A percentile compares a stretch with the other conserved stretches of the same genome.
phyloP scores from a whole-genome alignment of 2,329 filamentous ascomycete species.

The Talaromyces sp. region DNA sequence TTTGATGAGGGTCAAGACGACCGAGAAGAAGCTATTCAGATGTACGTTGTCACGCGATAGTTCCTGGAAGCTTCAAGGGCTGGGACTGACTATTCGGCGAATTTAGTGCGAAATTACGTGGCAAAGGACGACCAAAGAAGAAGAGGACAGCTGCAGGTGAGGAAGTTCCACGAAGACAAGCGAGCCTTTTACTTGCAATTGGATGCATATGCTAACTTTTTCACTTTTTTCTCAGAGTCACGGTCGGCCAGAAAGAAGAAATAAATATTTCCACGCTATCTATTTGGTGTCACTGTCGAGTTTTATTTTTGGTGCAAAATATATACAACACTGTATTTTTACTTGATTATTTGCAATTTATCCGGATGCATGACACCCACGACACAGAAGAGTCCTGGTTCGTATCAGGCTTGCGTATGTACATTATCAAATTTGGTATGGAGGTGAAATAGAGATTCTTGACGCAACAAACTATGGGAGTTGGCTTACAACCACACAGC shows the following conservation, averaged over 20 bases:
- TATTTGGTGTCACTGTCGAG: not conserved
- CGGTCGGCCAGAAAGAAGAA: slow-evolving; percentile 27
- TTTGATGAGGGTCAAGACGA: slow-evolving; percentile 75
- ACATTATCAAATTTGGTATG: not conserved
- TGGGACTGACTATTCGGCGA: slow-evolving; percentile 24
- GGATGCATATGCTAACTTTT: not conserved
- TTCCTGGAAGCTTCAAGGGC: not conserved
- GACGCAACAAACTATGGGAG: not conserved
- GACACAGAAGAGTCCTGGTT: not conserved
- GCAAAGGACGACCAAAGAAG: slow-evolving; percentile 87
- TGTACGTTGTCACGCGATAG: slow-evolving; percentile 42
- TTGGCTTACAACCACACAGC: not conserved
- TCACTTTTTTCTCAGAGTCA: slow-evolving; percentile 19
- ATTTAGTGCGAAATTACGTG: slow-evolving; percentile 65
- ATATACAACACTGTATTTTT: not conserved
- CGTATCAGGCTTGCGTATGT: not conserved
- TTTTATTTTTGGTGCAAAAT: not conserved
- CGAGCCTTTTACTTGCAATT: not conserved
- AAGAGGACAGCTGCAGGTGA: slow-evolving; percentile 57
- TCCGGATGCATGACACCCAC: not conserved
- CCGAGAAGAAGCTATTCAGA: slow-evolving; percentile 60
- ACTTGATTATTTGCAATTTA: not conserved
- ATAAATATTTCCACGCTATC: slow-evolving; percentile 11
- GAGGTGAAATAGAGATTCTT: not conserved
- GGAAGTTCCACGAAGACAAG: not conserved